Percentiles rank a stretch among this genome's conserved stretches.
Conservation (phyloP, 148 eudicot species). For the Cornus kousa region DNA sequence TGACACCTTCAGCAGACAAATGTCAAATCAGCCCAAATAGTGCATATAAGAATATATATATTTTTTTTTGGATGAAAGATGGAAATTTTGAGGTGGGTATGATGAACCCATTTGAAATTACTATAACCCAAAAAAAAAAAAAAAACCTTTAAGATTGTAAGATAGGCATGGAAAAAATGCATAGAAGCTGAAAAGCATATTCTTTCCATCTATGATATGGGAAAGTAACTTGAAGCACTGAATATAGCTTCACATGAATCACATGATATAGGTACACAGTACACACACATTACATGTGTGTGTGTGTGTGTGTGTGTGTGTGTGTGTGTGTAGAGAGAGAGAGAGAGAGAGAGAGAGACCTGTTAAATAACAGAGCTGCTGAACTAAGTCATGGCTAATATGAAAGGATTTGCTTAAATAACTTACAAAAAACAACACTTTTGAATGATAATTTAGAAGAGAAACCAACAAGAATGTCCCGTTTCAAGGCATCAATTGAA, state of each 20-base stretch:
- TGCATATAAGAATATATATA: background rate
- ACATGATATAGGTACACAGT: background rate
- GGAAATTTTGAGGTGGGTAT: background rate
- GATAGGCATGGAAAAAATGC: background rate
- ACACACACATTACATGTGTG: too few species aligned
- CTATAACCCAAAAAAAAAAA: background rate
- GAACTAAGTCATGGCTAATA: background rate
- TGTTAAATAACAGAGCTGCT: slow-evolving; percentile 3
- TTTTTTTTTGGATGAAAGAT: background rate
- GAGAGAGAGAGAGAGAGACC: background rate
- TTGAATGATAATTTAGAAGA: background rate
- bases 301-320: too few species aligned
- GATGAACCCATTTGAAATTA: background rate
- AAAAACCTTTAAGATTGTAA: background rate
- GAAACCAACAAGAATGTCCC: background rate
- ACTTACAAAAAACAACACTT: background rate
- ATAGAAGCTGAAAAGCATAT: background rate
- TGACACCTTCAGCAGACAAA: slow-evolving; percentile 53
- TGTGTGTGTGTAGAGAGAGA: background rate
- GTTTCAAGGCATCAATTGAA: slow-evolving; percentile 1
- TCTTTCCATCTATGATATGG: background rate
- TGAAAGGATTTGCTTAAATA: background rate
- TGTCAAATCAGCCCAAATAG: slow-evolving; percentile 6
- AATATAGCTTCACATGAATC: background rate
- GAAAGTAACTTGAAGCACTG: background rate